Evolutionary conservation across 805 yeast species (phyloP).

Genomic region (Candida endomychidarum): DNA sequence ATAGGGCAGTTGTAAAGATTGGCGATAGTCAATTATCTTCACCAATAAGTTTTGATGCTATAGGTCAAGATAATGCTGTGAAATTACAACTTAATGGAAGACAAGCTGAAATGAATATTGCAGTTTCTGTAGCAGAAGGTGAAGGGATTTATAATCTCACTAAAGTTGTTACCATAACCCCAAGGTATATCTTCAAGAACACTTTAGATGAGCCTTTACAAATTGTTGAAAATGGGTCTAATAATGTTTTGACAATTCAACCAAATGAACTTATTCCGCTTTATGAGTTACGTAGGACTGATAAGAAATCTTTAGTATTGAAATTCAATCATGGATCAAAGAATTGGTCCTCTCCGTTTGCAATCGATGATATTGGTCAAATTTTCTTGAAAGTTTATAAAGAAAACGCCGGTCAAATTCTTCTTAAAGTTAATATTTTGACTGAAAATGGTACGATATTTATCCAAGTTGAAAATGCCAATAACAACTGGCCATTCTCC

Average conservation of each 20-base stretch:
- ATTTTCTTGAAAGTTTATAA: conserved; percentile 68
- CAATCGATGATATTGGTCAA: conserved; percentile 81
- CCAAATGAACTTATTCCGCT: conserved; percentile 55
- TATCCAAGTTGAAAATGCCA: conserved; percentile 70
- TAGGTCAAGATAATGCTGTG: conserved; percentile 73
- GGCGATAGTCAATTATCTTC: conserved; percentile 71
- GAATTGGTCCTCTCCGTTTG: conserved; percentile 87
- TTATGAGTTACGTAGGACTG: conserved; percentile 58
- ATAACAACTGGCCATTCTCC: conserved; percentile 87
- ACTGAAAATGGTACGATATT: conserved; percentile 84
- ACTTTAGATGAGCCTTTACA: conserved; percentile 54
- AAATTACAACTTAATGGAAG: conserved; percentile 47
- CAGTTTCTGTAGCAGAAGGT: conserved; percentile 77
- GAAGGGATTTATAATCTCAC: conserved; percentile 77
- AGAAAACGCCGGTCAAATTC: conserved; percentile 62
- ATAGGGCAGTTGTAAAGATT: conserved; percentile 64
- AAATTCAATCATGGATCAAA: conserved; percentile 57
- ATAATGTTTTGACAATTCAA: conserved; percentile 46
- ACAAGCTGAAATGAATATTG: conserved; percentile 68
- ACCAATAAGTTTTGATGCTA: conserved; percentile 81
- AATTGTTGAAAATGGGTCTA: conserved; percentile 67
- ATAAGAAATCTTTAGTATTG: conserved; percentile 59
- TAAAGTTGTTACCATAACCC: conserved; percentile 76
- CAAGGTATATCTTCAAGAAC: conserved; percentile 77
- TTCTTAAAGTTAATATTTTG: conserved; percentile 69